Evolutionary conservation across 2,329 filamentous ascomycete species (phyloP), one percentile per base, ranked within the genome.

Genomic region (Periconia digitata): DNA sequence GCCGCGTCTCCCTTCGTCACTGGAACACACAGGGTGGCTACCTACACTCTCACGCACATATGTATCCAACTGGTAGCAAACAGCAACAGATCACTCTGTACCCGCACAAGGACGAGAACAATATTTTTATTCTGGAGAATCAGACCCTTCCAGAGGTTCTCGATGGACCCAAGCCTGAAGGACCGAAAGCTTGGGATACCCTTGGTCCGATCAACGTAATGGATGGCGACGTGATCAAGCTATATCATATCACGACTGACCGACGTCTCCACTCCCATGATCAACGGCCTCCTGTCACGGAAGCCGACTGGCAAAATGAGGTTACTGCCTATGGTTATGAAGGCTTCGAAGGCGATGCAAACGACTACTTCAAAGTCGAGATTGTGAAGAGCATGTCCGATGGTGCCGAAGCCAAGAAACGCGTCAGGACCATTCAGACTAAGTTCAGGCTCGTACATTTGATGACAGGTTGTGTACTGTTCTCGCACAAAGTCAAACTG

Each of bases 61-160:
- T 99, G 94, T 99, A 97, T 70, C 94, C 94, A 3, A 90, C 85
- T 8, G 94, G 94, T 58, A 96, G 91, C 80, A 95, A 96, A 79
- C 95, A 99, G 76, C 94, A 99, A 72, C 94, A 99, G 72, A 90
- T 99, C 62, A 99, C 94, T 1, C 84, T 99, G 3, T 99, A 99
- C 66, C 94, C 94, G 7, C 94, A 99, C 81, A 97, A 97, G 80
- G 94, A 99, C 64, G 90, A 96, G 69, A 99, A 99, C 81, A 99
- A 99, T 70, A 63, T 95, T 47, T 99, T 90, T 84, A 75, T 96
- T 29, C 70, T 97, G 48, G 94, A 99, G 78, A 99, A 99, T 72
- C 89, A 95, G 75, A 99, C 94, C 8, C 90, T 96, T 66, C 94
- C 94, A 8, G 78, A 94, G 16, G 86, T 85, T 47, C 76, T 83